Percentiles rank a stretch among this genome's conserved stretches.
phyloP scores from a whole-genome alignment of 345 rosid species.

The Lepidium africanum region DNA sequence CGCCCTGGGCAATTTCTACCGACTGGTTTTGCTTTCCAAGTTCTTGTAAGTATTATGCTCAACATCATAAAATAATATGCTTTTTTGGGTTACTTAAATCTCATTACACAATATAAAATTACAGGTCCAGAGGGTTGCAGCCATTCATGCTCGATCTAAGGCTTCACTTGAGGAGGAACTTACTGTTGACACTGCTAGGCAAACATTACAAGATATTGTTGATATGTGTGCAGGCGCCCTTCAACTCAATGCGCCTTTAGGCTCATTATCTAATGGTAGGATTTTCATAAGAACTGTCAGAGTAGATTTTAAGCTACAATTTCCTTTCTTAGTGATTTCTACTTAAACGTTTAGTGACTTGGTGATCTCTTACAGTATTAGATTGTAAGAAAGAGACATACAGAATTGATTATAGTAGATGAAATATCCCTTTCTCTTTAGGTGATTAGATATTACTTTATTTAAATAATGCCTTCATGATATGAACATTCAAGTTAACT shows the following conservation, averaged over 20 bases:
- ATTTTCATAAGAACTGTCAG: not conserved
- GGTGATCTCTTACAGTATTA: not conserved
- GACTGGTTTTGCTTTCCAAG: slow-evolving; percentile 35
- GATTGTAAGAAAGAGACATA: slow-evolving; percentile 5
- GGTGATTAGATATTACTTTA: not conserved
- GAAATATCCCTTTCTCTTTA: not conserved
- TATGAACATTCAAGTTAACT: not conserved
- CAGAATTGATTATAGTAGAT: not conserved
- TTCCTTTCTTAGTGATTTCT: not conserved
- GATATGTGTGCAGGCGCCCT: slow-evolving; percentile 36
- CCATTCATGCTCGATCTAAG: slow-evolving; percentile 31
- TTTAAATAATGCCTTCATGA: not conserved
- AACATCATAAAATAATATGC: not conserved
- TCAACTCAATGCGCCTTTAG: slow-evolving; percentile 32
- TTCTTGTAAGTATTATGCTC: slow-evolving; percentile 23
- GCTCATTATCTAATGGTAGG: slow-evolving; percentile 31
- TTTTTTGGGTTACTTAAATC: not conserved
- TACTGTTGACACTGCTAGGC: slow-evolving; percentile 29
- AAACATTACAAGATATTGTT: slow-evolving; percentile 25
- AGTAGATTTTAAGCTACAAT: not conserved
- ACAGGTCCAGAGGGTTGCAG: slow-evolving; percentile 33
- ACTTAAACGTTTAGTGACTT: slow-evolving; percentile 2
- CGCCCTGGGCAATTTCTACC: slow-evolving; percentile 36
- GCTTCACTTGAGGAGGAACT: slow-evolving; percentile 31
- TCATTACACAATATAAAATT: not conserved